Evolutionary conservation across 768 basidiomycete genomes (phyloP), one percentile per base, ranked within the genome.

Genomic region (Mycena vitilis): DNA sequence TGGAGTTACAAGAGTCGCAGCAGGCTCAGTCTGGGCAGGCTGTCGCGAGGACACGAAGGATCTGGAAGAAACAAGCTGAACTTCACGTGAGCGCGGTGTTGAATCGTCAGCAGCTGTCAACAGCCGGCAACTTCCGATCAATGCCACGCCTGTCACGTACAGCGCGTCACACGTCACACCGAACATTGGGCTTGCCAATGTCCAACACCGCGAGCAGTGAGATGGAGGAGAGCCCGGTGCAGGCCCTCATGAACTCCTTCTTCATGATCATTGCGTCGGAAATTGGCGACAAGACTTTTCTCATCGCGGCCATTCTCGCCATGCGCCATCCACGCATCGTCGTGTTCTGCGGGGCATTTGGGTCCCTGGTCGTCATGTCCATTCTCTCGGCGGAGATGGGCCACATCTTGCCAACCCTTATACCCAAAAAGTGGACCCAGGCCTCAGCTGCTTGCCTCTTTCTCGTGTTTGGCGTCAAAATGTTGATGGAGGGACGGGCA

Each of bases 241-340:
- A 90, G 70, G 92, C 89, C 12, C 87, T 96, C 68, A 66, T 87
- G 7, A 92, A 95, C 75, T 88, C 95, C 7, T 95, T 96, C 82
- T 79, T 86, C 69, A 95, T 97, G 91, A 98, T 98, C 74, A 91
- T 98, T 40, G 85, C 93, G 76, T 95, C 94, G 3, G 95, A 96
- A 84, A 92, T 96, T 49, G 97, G 97, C 25, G 97, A 99, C 89
- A 98, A 98, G 79, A 98, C 97, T 0, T 91, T 97, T 56, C 95
- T 96, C 58, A 95, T 96, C 57, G 83, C 86, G 34, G 87, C 87
- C 82, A 95, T 90, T 75, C 93, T 88, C 74, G 95, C 96, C 13
- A 96, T 96, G 90, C 91, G 95, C 9, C 95, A 98, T 77, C 91
- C 95, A 1, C 91, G 96, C 23, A 72, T 91, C 51, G 80, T 90